Evolutionary conservation across 371 early-diverging fungal species (phyloP).

Genomic region (Entomophthora muscae): DNA sequence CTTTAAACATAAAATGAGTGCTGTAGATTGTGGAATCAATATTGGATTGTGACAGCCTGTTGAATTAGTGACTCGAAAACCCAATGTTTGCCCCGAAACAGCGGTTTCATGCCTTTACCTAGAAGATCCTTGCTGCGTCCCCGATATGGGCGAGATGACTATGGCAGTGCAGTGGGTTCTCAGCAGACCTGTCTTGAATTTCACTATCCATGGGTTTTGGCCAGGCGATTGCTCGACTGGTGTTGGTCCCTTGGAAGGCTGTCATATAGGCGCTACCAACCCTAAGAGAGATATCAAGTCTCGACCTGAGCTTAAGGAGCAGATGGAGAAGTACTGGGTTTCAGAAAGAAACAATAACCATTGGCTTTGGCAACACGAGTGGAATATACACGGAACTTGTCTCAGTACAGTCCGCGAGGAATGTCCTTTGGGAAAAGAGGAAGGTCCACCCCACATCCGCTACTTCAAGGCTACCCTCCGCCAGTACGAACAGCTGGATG

Average conservation of each 20-base stretch:
- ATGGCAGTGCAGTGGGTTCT: slow-evolving; percentile 28
- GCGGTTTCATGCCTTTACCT: no score
- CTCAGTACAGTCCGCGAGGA: slow-evolving; percentile 36
- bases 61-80: no score
- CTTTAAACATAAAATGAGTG: no score
- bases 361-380: slow-evolving; percentile 41
- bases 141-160: slow-evolving; percentile 35
- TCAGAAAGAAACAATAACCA: slow-evolving; percentile 36
- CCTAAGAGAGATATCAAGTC: slow-evolving; percentile 22
- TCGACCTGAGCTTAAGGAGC: slow-evolving; percentile 18
- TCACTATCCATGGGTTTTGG: slow-evolving; percentile 64
- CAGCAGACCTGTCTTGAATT: slow-evolving; percentile 22
- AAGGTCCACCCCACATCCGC: no score
- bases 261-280: slow-evolving; percentile 25
- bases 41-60: no score
- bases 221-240: slow-evolving; percentile 49
- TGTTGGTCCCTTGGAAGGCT: slow-evolving; percentile 41
- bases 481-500: slow-evolving; percentile 30
- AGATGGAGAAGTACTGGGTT: slow-evolving; percentile 52
- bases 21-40: no score
- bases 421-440: slow-evolving; percentile 23
- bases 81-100: no score
- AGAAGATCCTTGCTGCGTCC: slow-evolving; percentile 46
- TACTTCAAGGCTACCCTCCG: slow-evolving; percentile 33
- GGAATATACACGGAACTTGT: slow-evolving; percentile 69